phyloP scores from a whole-genome alignment of 169 alveolate species.

The Eimeria zaria region DNA sequence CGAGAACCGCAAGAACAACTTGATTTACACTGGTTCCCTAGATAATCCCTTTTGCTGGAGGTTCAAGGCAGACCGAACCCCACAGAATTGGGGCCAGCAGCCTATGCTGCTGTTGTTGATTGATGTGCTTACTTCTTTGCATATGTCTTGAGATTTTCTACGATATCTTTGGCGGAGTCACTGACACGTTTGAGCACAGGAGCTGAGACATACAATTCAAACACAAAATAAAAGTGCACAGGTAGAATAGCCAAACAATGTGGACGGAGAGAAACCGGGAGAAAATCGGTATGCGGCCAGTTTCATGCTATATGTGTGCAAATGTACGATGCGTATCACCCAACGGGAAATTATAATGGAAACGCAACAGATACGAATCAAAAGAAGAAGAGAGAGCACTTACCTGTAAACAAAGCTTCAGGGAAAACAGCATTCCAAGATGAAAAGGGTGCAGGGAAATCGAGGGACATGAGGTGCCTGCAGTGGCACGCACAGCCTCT shows the following conservation, averaged over 20 bases:
- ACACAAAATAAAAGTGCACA: neutral
- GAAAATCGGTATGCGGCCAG: neutral
- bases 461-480: slow-evolving; percentile 85
- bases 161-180: slow-evolving; percentile 48
- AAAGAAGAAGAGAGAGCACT: neutral
- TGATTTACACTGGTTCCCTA: neutral
- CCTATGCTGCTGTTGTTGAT: neutral
- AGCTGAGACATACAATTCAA: slow-evolving; percentile 20
- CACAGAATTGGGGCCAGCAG: neutral
- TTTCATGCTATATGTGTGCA: neutral
- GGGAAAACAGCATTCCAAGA: slow-evolving; percentile 80
- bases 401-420: slow-evolving; percentile 74
- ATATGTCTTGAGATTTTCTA: slow-evolving; percentile 50
- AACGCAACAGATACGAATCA: too few relatives aligned
- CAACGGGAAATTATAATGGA: neutral
- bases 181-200: slow-evolving; percentile 75
- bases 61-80: neutral
- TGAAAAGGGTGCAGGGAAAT: slow-evolving; percentile 68
- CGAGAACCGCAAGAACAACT: neutral
- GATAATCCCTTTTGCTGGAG: neutral
- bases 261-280: neutral
- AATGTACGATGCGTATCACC: neutral
- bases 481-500: neutral
- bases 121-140: slow-evolving; percentile 55
- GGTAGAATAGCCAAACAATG: neutral